Percentiles rank a stretch among this genome's conserved stretches.
These are phyloP conservation scores for Begonia fuchsioides DNA, from an alignment of 306 rosid species.

Conservation along the genomic window DNA sequence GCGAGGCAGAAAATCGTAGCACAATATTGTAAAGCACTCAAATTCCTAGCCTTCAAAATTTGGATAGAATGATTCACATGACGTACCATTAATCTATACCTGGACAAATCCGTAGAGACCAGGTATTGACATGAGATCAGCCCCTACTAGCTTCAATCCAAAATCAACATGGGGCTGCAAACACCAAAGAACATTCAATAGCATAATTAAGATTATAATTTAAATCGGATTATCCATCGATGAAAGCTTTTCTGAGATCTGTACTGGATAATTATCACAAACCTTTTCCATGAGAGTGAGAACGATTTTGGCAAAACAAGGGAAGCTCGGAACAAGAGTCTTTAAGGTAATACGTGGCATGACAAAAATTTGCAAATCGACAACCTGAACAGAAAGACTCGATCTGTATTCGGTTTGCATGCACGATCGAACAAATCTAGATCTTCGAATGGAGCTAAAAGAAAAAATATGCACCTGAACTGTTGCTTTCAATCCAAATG, in stretches of 20 bases:
- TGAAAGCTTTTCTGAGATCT: constrained; percentile 3
- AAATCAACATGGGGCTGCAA: constrained; percentile 90
- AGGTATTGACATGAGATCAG: constrained; percentile 89
- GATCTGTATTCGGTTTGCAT: no score
- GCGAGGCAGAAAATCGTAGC: no score
- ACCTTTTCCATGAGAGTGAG: constrained; percentile 97
- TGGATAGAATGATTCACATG: no score
- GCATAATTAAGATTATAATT: no score
- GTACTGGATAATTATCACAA: constrained; percentile 10
- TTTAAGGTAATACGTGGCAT: constrained; percentile 74
- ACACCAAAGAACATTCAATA: background rate
- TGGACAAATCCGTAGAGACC: constrained; percentile 76
- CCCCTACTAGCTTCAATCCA: constrained; percentile 72
- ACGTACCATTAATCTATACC: constrained; percentile 20
- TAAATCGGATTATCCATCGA: background rate
- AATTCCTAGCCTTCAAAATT: no score
- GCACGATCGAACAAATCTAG: background rate
- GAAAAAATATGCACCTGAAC: constrained; percentile 34
- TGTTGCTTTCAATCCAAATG: constrained; percentile 87
- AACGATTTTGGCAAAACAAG: constrained; percentile 72
- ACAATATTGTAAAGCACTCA: no score
- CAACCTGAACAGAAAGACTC: constrained; percentile 37
- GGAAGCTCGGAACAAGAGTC: constrained; percentile 96
- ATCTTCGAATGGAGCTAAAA: background rate
- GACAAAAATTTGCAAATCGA: constrained; percentile 72